Conservation (phyloP, 331 rosid species). For the Pyracantha coccinea region DNA sequence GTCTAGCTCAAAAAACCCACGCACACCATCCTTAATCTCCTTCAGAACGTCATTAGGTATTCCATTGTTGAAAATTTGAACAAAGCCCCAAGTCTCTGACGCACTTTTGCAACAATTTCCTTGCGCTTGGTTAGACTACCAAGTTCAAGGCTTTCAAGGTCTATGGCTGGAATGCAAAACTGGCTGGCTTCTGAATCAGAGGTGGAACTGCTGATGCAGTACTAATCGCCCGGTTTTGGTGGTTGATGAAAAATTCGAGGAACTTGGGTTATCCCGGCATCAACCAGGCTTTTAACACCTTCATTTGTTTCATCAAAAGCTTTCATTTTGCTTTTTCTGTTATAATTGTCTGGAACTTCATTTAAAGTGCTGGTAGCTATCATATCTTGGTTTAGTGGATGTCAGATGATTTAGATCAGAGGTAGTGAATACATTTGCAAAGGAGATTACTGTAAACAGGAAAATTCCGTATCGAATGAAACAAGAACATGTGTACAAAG, state of each 20-base stretch:
- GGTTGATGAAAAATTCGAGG: conserved; percentile 42
- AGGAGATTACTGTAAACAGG: too few relatives aligned
- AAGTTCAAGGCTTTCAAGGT: conserved; percentile 17
- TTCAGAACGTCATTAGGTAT: too few relatives aligned
- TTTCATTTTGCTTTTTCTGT: conserved; percentile 31
- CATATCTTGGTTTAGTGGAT: conserved; percentile 1
- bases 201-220: not conserved
- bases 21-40: too few relatives aligned
- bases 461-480: too few relatives aligned
- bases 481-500: too few relatives aligned
- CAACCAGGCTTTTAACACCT: conserved; percentile 64
- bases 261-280: conserved; percentile 35
- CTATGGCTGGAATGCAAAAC: conserved; percentile 34
- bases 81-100: conserved; percentile 45
- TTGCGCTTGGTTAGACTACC: conserved; percentile 1
- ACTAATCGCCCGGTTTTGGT: not conserved
- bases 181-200: not conserved
- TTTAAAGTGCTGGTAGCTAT: not conserved
- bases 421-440: too few relatives aligned
- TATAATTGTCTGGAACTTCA: not conserved
- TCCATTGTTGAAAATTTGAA: too few relatives aligned
- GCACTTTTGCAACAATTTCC: conserved; percentile 22
- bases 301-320: conserved; percentile 58
- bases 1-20: too few relatives aligned
- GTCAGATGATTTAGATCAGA: too few relatives aligned